These are phyloP conservation scores for Dillenia suffruticosa DNA, from an alignment of 164 flowering plant genomes.

Conservation along the genomic window DNA sequence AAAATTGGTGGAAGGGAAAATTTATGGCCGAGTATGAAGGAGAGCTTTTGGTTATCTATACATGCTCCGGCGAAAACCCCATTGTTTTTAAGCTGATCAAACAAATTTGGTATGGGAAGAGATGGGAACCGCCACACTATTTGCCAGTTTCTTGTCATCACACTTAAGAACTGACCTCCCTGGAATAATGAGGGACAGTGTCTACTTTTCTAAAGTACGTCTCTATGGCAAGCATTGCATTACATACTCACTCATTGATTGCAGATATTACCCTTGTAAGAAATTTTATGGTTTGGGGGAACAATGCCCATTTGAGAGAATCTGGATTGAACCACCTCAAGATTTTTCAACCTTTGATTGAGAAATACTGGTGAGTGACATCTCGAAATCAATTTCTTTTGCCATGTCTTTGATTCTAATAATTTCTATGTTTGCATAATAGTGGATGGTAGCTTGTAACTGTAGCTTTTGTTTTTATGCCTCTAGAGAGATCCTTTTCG, in stretches of 20 bases:
- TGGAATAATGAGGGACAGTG: conserved; percentile 46
- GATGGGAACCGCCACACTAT: conserved; percentile 38
- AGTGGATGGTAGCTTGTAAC: no score
- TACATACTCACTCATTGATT: conserved; percentile 40
- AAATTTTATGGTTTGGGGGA: conserved; percentile 55
- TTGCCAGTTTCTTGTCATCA: conserved; percentile 52
- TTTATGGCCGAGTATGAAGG: conserved; percentile 55
- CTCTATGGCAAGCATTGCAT: conserved; percentile 55
- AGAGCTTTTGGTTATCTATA: conserved; percentile 44
- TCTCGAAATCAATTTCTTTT: no score
- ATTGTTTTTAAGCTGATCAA: conserved; percentile 42
- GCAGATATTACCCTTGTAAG: conserved; percentile 56
- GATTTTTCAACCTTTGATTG: conserved; percentile 27
- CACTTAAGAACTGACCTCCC: conserved; percentile 42
- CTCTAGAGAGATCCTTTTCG: no score
- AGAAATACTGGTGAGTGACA: conserved; percentile 1
- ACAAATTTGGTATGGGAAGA: conserved; percentile 42
- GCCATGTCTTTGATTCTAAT: no score
- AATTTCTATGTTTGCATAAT: no score
- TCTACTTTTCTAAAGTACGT: conserved; percentile 55
- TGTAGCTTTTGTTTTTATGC: no score
- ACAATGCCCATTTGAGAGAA: conserved; percentile 39
- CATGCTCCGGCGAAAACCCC: conserved; percentile 45
- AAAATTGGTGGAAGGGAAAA: conserved; percentile 59
- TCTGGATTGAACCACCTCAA: conserved; percentile 54